phyloP scores from a whole-genome alignment of 345 rosid species.

The Euphorbia lathyris region DNA sequence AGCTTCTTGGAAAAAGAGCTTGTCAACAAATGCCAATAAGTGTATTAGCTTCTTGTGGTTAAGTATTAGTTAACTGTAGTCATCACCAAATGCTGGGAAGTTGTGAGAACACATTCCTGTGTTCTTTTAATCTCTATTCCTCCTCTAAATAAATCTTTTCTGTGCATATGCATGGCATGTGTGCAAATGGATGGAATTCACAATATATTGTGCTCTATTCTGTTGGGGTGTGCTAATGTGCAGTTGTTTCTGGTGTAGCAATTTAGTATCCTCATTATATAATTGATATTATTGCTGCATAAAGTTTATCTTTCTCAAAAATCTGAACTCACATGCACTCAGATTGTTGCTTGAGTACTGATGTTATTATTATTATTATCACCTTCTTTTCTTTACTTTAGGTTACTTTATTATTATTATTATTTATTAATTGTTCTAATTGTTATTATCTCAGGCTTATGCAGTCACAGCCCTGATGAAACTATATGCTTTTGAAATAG shows the following conservation, averaged over 20 bases:
- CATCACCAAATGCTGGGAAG: background rate
- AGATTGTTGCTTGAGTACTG: constrained; percentile 10
- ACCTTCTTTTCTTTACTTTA: constrained; percentile 5
- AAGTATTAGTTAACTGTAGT: background rate
- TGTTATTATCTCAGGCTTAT: constrained; percentile 53
- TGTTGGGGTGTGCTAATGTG: background rate
- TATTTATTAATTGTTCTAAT: background rate
- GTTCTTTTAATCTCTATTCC: background rate
- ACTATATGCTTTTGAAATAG: constrained; percentile 80
- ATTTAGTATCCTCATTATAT: background rate
- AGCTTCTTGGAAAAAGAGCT: background rate
- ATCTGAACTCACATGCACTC: background rate
- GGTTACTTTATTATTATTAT: background rate
- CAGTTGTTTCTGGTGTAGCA: background rate
- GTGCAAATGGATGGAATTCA: background rate
- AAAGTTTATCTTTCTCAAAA: background rate
- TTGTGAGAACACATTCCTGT: background rate
- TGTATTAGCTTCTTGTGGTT: background rate
- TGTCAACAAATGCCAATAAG: background rate
- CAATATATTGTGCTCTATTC: background rate
- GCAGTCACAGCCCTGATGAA: constrained; percentile 92
- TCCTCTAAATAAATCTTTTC: background rate
- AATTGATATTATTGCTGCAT: background rate
- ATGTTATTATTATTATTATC: background rate
- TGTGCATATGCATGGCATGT: background rate